Evolutionary conservation across 106 monocot genomes (phyloP).

Genomic region (Apostasia ramifera): DNA sequence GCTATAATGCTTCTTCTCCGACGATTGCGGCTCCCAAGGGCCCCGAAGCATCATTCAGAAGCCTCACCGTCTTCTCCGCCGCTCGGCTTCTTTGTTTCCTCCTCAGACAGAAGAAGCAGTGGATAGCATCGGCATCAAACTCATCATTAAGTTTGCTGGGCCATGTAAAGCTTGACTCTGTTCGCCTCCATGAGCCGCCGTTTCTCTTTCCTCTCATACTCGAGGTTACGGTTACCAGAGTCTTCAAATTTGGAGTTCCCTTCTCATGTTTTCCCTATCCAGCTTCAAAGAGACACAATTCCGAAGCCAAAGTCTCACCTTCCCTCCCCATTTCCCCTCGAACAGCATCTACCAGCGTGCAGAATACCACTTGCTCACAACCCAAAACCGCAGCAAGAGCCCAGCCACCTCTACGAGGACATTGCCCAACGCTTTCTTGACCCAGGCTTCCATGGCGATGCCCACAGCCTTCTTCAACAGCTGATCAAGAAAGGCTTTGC

Average conservation of each 20-base stretch:
- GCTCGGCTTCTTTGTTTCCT: neutral
- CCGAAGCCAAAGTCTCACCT: neutral
- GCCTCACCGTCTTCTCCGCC: neutral
- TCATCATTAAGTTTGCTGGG: too few species aligned
- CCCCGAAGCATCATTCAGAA: too few species aligned
- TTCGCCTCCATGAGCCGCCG: neutral
- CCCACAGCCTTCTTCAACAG: constrained; percentile 33
- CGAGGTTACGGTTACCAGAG: neutral
- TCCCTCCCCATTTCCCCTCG: constrained; percentile 5
- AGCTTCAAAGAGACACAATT: neutral
- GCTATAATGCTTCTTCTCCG: too few species aligned
- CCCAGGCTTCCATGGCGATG: neutral
- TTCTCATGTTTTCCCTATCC: constrained; percentile 3
- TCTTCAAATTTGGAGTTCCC: neutral
- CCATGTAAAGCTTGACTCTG: too few species aligned
- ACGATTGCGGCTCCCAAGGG: too few species aligned
- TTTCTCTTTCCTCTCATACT: neutral
- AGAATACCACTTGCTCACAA: neutral
- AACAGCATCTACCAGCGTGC: neutral
- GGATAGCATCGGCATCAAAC: neutral
- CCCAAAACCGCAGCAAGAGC: neutral
- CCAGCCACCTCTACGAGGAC: constrained; percentile 1
- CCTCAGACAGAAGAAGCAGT: neutral
- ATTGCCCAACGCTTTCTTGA: neutral
- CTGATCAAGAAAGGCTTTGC: constrained; percentile 46